These are phyloP conservation scores for Schizophyllum amplum DNA, from an alignment of 1,284 basidiomycete species.

Conservation along the genomic window DNA sequence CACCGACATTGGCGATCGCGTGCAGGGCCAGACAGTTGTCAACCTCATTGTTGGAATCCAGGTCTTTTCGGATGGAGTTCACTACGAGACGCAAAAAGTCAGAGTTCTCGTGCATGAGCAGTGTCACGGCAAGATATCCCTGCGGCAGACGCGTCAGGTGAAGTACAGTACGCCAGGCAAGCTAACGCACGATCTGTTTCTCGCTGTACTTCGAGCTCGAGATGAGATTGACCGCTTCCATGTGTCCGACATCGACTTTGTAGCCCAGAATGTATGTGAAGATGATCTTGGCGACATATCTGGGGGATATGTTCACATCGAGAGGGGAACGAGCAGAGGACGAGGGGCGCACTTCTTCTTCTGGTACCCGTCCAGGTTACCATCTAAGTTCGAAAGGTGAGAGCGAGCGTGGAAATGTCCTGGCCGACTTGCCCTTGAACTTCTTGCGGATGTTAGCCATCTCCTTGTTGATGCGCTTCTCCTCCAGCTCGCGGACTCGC, in stretches of 20 bases:
- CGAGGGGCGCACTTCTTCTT: constrained; percentile 82
- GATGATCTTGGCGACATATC: constrained; percentile 93
- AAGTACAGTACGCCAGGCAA: constrained; percentile 3
- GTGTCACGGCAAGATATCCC: constrained; percentile 96
- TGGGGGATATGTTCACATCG: constrained; percentile 22
- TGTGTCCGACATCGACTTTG: constrained; percentile 97
- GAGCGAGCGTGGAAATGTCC: neutral
- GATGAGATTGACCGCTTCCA: constrained; percentile 98
- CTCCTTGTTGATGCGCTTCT: constrained; percentile 98
- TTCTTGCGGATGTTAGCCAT: constrained; percentile 99
- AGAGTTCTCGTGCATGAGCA: constrained; percentile 98
- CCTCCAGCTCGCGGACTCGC: constrained; percentile 82
- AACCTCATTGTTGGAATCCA: constrained; percentile 92
- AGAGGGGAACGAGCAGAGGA: neutral
- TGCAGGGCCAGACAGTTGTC: constrained; percentile 96
- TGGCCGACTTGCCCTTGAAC: constrained; percentile 72
- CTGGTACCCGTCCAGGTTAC: constrained; percentile 95
- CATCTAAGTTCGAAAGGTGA: constrained; percentile 49
- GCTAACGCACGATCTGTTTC: constrained; percentile 87
- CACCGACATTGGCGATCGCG: constrained; percentile 97
- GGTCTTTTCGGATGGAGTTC: constrained; percentile 96
- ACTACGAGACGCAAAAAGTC: constrained; percentile 94
- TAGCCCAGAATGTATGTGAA: constrained; percentile 99
- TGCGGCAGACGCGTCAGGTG: constrained; percentile 20
- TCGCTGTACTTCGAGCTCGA: constrained; percentile 95